Percentiles rank a stretch among this genome's conserved stretches.
Conservation (phyloP, 257 asterid genomes). For the Petunia secreta region DNA sequence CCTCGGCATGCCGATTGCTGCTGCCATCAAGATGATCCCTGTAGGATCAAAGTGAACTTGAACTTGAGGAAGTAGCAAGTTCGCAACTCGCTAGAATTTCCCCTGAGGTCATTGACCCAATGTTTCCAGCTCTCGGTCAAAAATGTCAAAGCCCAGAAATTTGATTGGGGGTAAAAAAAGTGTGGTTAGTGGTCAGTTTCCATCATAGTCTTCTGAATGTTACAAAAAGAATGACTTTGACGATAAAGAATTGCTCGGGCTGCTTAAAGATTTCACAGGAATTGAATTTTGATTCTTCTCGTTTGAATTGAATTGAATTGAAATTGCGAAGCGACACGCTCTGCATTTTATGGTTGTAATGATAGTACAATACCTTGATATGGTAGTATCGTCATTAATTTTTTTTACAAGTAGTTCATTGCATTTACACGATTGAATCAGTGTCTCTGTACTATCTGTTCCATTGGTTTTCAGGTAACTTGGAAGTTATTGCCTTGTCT, state of each 20-base stretch:
- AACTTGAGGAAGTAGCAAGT: background rate
- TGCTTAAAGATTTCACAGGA: background rate
- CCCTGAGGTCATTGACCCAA: background rate
- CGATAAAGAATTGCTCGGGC: background rate
- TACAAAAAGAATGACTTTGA: background rate
- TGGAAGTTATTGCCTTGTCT: too few species aligned
- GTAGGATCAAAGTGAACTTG: constrained; percentile 60
- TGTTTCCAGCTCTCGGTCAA: background rate
- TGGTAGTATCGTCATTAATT: too few species aligned
- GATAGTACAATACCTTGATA: too few species aligned
- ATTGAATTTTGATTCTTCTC: background rate
- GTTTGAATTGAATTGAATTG: too few species aligned
- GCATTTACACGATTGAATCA: too few species aligned
- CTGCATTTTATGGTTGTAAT: too few species aligned
- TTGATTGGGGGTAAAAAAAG: background rate
- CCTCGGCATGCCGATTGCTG: constrained; percentile 95
- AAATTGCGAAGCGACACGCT: too few species aligned
- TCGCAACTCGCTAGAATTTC: constrained; percentile 17
- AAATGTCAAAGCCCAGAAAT: background rate
- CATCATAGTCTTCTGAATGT: background rate
- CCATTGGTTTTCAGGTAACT: too few species aligned
- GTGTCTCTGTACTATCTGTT: too few species aligned
- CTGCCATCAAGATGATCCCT: constrained; percentile 84
- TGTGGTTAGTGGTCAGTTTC: background rate
- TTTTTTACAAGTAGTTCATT: too few species aligned